Evolutionary conservation across 441 rosid genomes (phyloP), one percentile per base, ranked within the genome.

Genomic region (Mallotus japonicus): DNA sequence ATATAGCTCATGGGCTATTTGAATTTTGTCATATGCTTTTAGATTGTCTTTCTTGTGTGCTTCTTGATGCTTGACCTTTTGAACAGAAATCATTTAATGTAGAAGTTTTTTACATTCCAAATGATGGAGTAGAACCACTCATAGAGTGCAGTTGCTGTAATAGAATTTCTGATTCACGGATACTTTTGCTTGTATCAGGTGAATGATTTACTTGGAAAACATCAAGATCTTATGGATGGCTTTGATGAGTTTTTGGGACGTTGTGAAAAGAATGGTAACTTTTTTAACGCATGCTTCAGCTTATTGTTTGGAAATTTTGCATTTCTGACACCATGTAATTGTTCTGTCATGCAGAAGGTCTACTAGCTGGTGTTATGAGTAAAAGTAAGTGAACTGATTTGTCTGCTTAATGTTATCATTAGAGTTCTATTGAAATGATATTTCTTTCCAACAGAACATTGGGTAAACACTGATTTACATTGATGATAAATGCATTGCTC

Each of bases 181-280:
- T 60, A 60, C 59, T 59, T 67, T 69, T 81, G 57, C 71, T 75
- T 82, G 83, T 70, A 40, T 72, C 85, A 95, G 99, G 90, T 90
- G 49, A 79, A 83, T 2, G 92, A 86, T 87, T 80, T 95, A 79
- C 86, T 95, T 77, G 97, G 92, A 83, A 87, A 77, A 76, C 83
- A 90, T 89, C 89, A 89, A 32, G 99, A 91, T 69, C 92, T 93
- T 69, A 89, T 93, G 91, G 99, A 85, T 24, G 94, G 87, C 67
- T 88, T 95, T 80, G 83, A 79, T 79, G 96, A 87, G 56, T 90
- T 95, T 87, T 83, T 95, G 85, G 88, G 88, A 40, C 88, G 81
- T 53, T 93, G 98, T 80, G 98, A 90, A 77, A 91, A 93, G 84
- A 87, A 83, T 66, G 98, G 99, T 95, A 88, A 73, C 54, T 8